Evolutionary conservation across 768 basidiomycete species (phyloP), one percentile per base, ranked within the genome.

Genomic region (Termitomyces sp.): DNA sequence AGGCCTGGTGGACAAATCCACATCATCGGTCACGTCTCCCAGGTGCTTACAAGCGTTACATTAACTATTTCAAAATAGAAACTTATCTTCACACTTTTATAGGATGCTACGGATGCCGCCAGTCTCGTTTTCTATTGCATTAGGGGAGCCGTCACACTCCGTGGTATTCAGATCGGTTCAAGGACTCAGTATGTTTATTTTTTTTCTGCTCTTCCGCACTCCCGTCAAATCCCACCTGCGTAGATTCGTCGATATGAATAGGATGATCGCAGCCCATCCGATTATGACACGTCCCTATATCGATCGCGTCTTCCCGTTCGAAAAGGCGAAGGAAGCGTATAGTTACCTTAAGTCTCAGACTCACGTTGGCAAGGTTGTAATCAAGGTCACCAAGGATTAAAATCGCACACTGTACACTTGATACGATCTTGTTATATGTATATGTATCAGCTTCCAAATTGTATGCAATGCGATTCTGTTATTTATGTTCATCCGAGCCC

Each of bases 291-390:
- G 68, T 20, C 85, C 84, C 1, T 72, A 82, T 22, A 67, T 86
- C 42, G 79, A 85, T 72, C 80, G 77, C 68, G 77, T 85, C 0
- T 87, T 86, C 72, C 56, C 71, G 12, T 87, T 85, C 63, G 78
- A 80, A 48, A 66, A 86, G n/a, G 71, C 77, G 6, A 67, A 73
- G 30, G 70, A 77, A 46, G 85, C 85, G 1, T 86, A 81, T 65
- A 69, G 71, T 46, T 76, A 84, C 64, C 71, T 84, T 55, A 72
- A 77, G 58, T 78, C 75, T 1, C 82, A 84, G 59, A 74, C 75
- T 57, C 83, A 86, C 65, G 78, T 85, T 22, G 86, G 85, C 16
- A 86, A 87, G 69, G 76, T 85, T 16, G 80, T 81, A 18, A 80
- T 85, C 58, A 76, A 75, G 68, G 77, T 84, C 26, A 54, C 58